Evolutionary conservation across 1,284 basidiomycete genomes (phyloP), one percentile per base, ranked within the genome.

Genomic region (Waitea zeae): DNA sequence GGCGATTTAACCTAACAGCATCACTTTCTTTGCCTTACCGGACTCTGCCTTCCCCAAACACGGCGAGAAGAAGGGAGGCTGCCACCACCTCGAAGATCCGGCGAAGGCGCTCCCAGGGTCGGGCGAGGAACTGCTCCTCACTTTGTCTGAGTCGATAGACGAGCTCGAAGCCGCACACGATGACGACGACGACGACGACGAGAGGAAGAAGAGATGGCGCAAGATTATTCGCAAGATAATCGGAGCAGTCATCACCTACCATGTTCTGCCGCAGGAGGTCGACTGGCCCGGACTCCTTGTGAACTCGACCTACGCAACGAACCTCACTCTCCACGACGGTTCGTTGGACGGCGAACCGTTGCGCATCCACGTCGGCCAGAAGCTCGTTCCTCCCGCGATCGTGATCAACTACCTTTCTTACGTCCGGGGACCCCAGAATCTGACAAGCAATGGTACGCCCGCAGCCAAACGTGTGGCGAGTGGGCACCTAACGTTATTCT

Each of bases 231-330:
- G 66, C 43, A 57, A 59, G 41, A 61, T 80, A 39, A 50, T 76
- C 31, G 62, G 61, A 24, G 64, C 65, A 29, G 58, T 76, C 12
- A 51, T 78, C 4, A 57, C 62, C 22, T 82, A 82, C 51, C 74
- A 82, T 46, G 63, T 70, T 33, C 53, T 82, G 11, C 64, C 68
- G 11, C 49, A 57, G 19, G 53, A 54, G 4, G 53, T 64, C 34
- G 51, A 56, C 30, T 48, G 52, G 1, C 42, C 43, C 19, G 51
- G 59, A 13, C 59, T 81, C 13, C 60, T 61, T 4, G 56, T 60
- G 43, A 79, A 80, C 52, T 61, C 61, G 9, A 78, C 76, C 0
- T 61, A 67, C 36, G 59, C 67, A 4, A 77, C 76, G 2, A 58
- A 61, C 29, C 57, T 82, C 31, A 56, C 57, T 19, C 57, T 71